Conservation (phyloP, 306 rosid species). For the Rosa rugosa region DNA sequence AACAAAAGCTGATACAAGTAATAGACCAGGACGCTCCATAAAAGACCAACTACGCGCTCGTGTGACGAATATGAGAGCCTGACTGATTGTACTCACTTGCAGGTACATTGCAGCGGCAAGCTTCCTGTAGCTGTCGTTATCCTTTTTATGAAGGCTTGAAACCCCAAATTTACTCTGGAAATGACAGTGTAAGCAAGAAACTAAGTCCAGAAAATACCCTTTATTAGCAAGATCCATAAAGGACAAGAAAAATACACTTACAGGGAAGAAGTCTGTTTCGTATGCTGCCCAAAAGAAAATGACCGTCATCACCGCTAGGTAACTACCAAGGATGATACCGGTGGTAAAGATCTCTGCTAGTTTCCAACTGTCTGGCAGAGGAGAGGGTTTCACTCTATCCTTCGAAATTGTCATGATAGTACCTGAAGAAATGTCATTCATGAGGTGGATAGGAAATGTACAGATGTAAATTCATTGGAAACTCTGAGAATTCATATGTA, state of each 20-base stretch:
- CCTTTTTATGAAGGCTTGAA: conserved; percentile 49
- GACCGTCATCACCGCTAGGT: conserved; percentile 90
- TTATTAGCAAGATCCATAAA: neutral
- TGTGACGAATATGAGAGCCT: conserved; percentile 80
- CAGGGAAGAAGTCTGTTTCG: conserved; percentile 76
- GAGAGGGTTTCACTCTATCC: conserved; percentile 90
- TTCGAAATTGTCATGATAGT: conserved; percentile 89
- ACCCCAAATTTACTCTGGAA: conserved; percentile 77
- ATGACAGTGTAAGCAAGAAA: conserved; percentile 9
- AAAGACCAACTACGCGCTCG: conserved; percentile 74
- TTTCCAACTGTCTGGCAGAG: conserved; percentile 90
- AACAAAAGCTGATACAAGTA: conserved; percentile 62
- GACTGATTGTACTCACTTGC: conserved; percentile 82
- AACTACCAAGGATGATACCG: conserved; percentile 74
- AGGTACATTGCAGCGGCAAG: conserved; percentile 75
- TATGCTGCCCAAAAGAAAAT: conserved; percentile 88
- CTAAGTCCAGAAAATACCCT: neutral
- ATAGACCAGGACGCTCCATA: conserved; percentile 71
- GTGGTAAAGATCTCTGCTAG: conserved; percentile 75
- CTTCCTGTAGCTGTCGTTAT: conserved; percentile 47
- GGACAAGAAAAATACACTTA: conserved; percentile 28
- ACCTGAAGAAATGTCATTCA: conserved; percentile 36
- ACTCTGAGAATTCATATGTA: neutral
- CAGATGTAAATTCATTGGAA: neutral
- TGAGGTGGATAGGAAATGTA: neutral